Evolutionary conservation across 75 land plant species (phyloP), one percentile per base, ranked within the genome.

Genomic region (Sequoia sempervirens): DNA sequence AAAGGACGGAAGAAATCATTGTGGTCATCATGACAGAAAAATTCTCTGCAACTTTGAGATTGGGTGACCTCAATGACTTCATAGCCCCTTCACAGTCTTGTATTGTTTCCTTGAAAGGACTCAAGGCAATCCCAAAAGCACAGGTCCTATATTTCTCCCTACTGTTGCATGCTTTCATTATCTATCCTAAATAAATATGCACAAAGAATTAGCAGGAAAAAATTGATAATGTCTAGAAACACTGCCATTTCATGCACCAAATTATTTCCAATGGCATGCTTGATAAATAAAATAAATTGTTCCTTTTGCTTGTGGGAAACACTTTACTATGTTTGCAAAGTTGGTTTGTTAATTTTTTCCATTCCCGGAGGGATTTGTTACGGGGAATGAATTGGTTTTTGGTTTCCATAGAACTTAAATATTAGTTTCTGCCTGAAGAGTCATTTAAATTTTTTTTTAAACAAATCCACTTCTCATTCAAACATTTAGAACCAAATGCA

Each of bases 21-120:
- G 8, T 2, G 32, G 36, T 70, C 73, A 70, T 70, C 61, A 95
- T 96, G 99, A 86, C 93, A 30, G 93, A 88, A 36, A 93, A 90
- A 80, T 98, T 96, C 85, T 96, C 99, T n/a, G 88, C 96, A 76
- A 87, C 94, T 61, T 85, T 98, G 79, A 90, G 98, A 84, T 88
- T 93, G 5, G 92, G 90, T 1, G 96, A 95, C 82, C 91, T 95
- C 69, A 98, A 95, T 72, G 99, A 98, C 85, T 98, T 91, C 92
- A 98, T 98, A 15, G 91, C 99, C 13, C 99, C 99, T n/a, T 96
- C 99, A 1, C 99, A 96, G 82, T 89, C 89, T 26, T 98, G 98
- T 79, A 89, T 98, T 37, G 94, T 98, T 47, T 94, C 99, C n/a
- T 89, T 95, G 54, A 93, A 93, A 64, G 92, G 89, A 18, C 56